phyloP scores from a whole-genome alignment of 1,139 yeast genomes.

The Blastobotrys petasosporus region DNA sequence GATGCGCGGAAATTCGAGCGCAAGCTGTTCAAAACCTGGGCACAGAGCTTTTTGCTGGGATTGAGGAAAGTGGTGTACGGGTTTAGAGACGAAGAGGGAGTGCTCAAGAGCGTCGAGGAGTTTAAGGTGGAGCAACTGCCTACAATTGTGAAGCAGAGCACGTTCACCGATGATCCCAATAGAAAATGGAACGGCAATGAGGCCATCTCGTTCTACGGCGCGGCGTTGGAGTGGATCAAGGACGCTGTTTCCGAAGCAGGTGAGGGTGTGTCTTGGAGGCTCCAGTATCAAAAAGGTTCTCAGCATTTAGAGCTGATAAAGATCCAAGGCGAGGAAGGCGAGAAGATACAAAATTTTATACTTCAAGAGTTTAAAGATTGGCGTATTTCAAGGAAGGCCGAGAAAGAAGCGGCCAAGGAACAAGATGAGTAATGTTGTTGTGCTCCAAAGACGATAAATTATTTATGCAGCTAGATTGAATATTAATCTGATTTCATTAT shows the following conservation, averaged over 20 bases:
- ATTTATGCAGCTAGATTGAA: neutral
- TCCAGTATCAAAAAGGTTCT: slow-evolving; percentile 38
- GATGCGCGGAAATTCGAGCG: slow-evolving; percentile 60
- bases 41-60: slow-evolving; percentile 86
- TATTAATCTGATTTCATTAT: neutral
- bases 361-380: slow-evolving; percentile 55
- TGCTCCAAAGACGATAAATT: neutral
- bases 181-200: slow-evolving; percentile 58
- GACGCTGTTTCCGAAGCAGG: slow-evolving; percentile 41
- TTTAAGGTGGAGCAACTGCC: slow-evolving; percentile 79
- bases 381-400: slow-evolving; percentile 36
- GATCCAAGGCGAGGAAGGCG: slow-evolving; percentile 31
- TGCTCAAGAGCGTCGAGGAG: slow-evolving; percentile 63
- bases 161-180: slow-evolving; percentile 28
- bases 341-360: slow-evolving; percentile 38
- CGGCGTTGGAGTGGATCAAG: slow-evolving; percentile 70
- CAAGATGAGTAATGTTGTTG: slow-evolving; percentile 5
- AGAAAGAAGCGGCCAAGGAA: slow-evolving; percentile 3
- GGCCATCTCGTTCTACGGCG: slow-evolving; percentile 80
- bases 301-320: slow-evolving; percentile 40
- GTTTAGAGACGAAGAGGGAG: slow-evolving; percentile 67
- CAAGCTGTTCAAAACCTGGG: slow-evolving; percentile 79
- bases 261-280: slow-evolving; percentile 41
- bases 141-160: slow-evolving; percentile 39
- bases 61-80: slow-evolving; percentile 75